Conservation (phyloP, 805 yeast species). For the Candida sanyiensis region DNA sequence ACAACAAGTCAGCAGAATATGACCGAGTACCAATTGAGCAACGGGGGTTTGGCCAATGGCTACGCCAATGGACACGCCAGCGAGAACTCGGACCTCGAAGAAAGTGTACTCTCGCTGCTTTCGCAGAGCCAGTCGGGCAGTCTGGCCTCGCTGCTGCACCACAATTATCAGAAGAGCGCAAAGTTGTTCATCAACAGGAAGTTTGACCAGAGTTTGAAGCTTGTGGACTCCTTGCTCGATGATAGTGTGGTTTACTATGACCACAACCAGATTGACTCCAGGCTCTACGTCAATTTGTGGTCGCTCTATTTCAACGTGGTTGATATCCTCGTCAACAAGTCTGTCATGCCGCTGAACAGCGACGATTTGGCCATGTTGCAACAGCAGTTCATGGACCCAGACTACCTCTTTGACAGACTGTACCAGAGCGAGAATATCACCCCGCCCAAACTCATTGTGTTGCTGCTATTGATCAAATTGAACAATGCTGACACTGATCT, state of each 20-base stretch:
- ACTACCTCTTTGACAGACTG: constrained; percentile 15
- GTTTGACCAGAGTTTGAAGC: constrained; percentile 18
- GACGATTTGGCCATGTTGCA: constrained; percentile 6
- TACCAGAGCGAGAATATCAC: constrained; percentile 9
- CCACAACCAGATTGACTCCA: constrained; percentile 12
- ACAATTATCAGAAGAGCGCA: constrained; percentile 12
- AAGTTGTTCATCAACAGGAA: constrained; percentile 24
- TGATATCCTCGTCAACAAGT: constrained; percentile 22
- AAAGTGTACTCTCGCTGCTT: constrained; percentile 7
- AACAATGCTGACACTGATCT: constrained; percentile 18
- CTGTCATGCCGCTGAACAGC: constrained; percentile 1
- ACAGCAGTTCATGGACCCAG: constrained; percentile 6
- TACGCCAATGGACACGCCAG: neutral
- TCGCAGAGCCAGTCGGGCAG: constrained; percentile 5
- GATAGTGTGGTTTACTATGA: constrained; percentile 11
- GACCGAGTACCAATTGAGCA: neutral
- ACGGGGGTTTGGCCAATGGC: constrained; percentile 1
- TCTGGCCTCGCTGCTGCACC: neutral
- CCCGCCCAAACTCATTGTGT: constrained; percentile 19
- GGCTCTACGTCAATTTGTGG: constrained; percentile 21
- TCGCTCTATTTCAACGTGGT: constrained; percentile 23
- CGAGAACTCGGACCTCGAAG: constrained; percentile 2
- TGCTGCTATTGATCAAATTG: constrained; percentile 22
- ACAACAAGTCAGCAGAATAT: neutral
- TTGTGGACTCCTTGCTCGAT: constrained; percentile 7